Evolutionary conservation across 2,329 filamentous ascomycete genomes (phyloP).

Genomic region (Alternaria ethzedia): DNA sequence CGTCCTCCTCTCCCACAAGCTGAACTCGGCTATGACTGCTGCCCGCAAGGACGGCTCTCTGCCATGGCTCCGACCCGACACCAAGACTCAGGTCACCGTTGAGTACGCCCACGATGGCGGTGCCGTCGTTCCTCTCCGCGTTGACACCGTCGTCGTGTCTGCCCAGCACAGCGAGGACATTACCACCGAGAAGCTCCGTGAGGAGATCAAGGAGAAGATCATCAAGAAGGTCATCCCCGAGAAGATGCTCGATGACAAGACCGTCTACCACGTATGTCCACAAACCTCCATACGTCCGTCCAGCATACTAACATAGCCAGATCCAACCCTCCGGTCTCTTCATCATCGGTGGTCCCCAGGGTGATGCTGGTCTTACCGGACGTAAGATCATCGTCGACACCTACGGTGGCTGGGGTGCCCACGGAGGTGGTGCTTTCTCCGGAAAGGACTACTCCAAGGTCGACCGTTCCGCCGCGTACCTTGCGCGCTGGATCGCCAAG

Average conservation of each 20-base stretch:
- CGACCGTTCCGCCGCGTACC: conserved; percentile 96
- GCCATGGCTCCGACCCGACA: conserved; percentile 96
- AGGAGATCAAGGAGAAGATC: conserved; percentile 97
- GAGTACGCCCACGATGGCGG: conserved; percentile 98
- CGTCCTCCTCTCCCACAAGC: conserved; percentile 91
- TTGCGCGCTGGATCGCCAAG: conserved; percentile 98
- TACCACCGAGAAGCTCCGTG: conserved; percentile 87
- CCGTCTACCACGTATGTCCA: conserved; percentile 84
- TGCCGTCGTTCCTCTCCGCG: conserved; percentile 87
- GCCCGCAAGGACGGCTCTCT: conserved; percentile 86
- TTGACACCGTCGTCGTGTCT: conserved; percentile 96
- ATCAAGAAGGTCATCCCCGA: conserved; percentile 92
- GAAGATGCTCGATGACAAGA: conserved; percentile 90
- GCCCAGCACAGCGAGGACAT: conserved; percentile 92
- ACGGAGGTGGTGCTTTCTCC: conserved; percentile 99
- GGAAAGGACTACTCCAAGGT: conserved; percentile 99
- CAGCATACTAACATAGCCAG: conserved; percentile 44
- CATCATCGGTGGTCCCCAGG: conserved; percentile 98
- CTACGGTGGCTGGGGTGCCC: conserved; percentile 99
- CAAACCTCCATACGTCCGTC: not conserved
- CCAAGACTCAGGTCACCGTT: conserved; percentile 99
- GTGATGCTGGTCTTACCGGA: conserved; percentile 97
- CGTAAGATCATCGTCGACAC: conserved; percentile 99
- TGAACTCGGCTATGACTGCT: conserved; percentile 92
- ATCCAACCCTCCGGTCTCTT: conserved; percentile 98